Conservation (phyloP, 2,329 filamentous ascomycete species). For the Blastomyces silverae region DNA sequence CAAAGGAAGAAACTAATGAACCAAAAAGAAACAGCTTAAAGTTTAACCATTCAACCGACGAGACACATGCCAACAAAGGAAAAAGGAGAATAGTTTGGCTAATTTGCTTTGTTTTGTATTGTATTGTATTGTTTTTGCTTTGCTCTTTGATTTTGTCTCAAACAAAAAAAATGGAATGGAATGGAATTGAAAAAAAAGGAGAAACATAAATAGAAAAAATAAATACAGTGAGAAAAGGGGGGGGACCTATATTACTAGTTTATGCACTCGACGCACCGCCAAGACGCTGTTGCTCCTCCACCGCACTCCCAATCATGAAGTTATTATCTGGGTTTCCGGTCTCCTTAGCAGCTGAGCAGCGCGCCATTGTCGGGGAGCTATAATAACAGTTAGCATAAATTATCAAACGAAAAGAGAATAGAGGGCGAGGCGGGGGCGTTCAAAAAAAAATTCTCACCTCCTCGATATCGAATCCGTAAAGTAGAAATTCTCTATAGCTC, state of each 20-base stretch:
- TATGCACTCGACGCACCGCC: neutral
- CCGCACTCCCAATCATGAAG: slow-evolving; percentile 49
- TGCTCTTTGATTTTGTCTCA: no score
- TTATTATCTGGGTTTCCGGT: slow-evolving; percentile 70
- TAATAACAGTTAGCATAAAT: slow-evolving; percentile 12
- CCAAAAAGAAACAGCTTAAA: neutral
- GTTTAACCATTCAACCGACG: neutral
- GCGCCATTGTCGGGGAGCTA: slow-evolving; percentile 96
- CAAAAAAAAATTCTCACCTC: slow-evolving; percentile 57
- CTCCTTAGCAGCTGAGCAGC: slow-evolving; percentile 89
- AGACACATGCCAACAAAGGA: neutral
- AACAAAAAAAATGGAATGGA: neutral
- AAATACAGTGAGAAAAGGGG: slow-evolving; percentile 15
- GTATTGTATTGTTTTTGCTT: no score
- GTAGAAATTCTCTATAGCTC: slow-evolving; percentile 92
- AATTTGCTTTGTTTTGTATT: neutral
- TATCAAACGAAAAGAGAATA: slow-evolving; percentile 16
- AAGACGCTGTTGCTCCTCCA: slow-evolving; percentile 5
- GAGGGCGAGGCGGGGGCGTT: slow-evolving; percentile 2
- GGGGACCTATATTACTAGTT: slow-evolving; percentile 12
- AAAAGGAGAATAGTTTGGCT: neutral
- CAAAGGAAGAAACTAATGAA: neutral
- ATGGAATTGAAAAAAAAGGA: slow-evolving; percentile 22
- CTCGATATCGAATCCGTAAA: slow-evolving; percentile 96
- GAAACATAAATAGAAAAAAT: neutral